Evolutionary conservation across 805 yeast species (phyloP).

Genomic region (Candida koratica): DNA sequence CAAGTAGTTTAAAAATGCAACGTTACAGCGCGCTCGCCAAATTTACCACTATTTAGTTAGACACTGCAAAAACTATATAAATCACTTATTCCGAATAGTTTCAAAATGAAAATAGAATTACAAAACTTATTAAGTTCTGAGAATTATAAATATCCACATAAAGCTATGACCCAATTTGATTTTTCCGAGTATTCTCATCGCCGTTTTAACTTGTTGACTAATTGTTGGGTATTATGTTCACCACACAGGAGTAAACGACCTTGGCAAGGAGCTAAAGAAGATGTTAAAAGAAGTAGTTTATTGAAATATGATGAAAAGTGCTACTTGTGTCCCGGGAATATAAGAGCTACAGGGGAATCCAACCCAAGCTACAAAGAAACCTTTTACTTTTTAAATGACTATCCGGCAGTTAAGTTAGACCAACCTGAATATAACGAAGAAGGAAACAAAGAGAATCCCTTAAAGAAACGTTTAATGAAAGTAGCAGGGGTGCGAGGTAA

Average conservation of each 20-base stretch:
- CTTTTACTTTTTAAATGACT: constrained; percentile 63
- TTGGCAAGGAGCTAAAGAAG: constrained; percentile 75
- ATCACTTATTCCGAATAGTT: constrained; percentile 4
- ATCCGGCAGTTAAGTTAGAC: constrained; percentile 60
- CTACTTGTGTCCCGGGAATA: constrained; percentile 69
- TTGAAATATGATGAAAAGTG: constrained; percentile 63
- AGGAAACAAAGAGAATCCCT: constrained; percentile 10
- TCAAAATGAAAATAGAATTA: constrained; percentile 16
- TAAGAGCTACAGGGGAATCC: constrained; percentile 55
- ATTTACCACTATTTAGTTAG: not conserved
- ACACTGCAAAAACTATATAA: constrained; percentile 9
- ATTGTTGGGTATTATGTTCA: constrained; percentile 65
- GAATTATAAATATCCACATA: constrained; percentile 9
- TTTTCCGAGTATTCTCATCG: constrained; percentile 61
- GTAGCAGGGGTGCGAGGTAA: constrained; percentile 61
- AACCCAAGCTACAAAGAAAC: constrained; percentile 59
- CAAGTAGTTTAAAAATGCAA: constrained; percentile 2
- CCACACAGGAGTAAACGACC: constrained; percentile 79
- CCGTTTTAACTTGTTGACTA: constrained; percentile 65
- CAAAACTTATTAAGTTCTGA: constrained; percentile 12
- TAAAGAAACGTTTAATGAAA: constrained; percentile 45
- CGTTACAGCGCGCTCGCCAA: constrained; percentile 10
- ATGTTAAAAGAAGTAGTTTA: constrained; percentile 33
- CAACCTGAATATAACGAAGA: constrained; percentile 44
- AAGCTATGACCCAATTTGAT: constrained; percentile 36